Evolutionary conservation across 2,329 filamentous ascomycete species (phyloP), one percentile per base, ranked within the genome.

Genomic region (Cytospora piceicola): DNA sequence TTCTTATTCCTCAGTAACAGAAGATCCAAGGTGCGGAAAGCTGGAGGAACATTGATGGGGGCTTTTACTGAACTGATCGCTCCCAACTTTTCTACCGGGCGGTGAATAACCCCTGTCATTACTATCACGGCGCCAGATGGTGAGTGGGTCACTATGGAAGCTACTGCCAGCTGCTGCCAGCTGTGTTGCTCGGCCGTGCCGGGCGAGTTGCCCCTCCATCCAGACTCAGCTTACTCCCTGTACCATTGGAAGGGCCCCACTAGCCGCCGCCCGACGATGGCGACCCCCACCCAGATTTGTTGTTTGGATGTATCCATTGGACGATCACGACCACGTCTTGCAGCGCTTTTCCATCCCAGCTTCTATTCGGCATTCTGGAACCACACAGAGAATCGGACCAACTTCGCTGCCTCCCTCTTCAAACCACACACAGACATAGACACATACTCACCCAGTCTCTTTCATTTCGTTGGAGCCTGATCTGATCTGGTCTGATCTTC

Each of bases 61-160:
- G 36, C 36, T 39, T 39, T 39, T 39, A 14, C 36, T 39, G 49
- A 11, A 15, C 27, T 30, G 11, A 11, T 53, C 32, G 60, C 52
- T 51, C 22, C 55, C 34, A 64, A 64, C 62, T 64, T 64, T 64
- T 64, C 39, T 66, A 57, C 60, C 60, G 60, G 64, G 64, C 64
- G 64, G 64, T 66, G 64, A 65, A 54, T 58, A 27, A 30, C 32
- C 14, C 51, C 53, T 42, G 42, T 34, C 51, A 49, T 29, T 34
- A 34, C 32, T 29, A 29, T 29, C 27, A 29, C 32, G 11, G 36
- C 12, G 17, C 36, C 36, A 39, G 36, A 8, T 14, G 11, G 32
- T 14, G 11, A 8, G 32, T 34, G 32, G 39, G 15, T 20, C n/a
- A n/a, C 14, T 14, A 9, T 22, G 20, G 42, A 12, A 15, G 20